Evolutionary conservation across 75 land plant genomes (phyloP).

Genomic region (Larix kaempferi): DNA sequence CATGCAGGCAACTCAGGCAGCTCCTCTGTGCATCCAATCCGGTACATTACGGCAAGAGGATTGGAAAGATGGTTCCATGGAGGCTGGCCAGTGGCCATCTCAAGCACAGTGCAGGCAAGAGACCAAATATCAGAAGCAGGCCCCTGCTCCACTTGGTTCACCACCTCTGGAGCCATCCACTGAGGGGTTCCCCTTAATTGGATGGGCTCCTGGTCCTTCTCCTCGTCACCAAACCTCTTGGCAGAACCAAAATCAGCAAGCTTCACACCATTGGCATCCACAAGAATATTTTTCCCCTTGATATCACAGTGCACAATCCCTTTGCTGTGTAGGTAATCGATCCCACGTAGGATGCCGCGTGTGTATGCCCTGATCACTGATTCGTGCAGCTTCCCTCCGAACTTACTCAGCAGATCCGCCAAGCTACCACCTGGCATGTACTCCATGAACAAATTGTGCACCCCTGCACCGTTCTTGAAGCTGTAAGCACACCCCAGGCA

Average conservation of each 20-base stretch:
- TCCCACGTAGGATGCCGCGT: conserved; percentile 30
- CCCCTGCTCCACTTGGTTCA: conserved; percentile 26
- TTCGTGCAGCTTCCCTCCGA: conserved; percentile 24
- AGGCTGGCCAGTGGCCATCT: conserved; percentile 43
- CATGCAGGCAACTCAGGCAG: conserved; percentile 49
- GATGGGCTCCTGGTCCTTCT: not conserved
- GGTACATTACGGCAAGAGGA: conserved; percentile 48
- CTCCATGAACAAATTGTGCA: conserved; percentile 45
- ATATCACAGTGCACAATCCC: conserved; percentile 71
- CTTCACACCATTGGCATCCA: conserved; percentile 49
- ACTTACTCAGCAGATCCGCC: conserved; percentile 30
- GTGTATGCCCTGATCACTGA: conserved; percentile 24
- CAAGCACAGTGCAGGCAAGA: conserved; percentile 27
- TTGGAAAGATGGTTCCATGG: conserved; percentile 23
- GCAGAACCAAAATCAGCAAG: conserved; percentile 80
- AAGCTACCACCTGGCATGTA: conserved; percentile 57
- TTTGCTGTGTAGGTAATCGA: conserved; percentile 37
- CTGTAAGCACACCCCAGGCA: conserved; percentile 29
- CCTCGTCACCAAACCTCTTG: conserved; percentile 31
- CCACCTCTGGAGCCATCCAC: conserved; percentile 51
- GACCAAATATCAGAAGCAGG: conserved; percentile 40
- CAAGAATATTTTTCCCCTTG: conserved; percentile 61
- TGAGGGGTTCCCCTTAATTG: conserved; percentile 30
- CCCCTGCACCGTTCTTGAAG: conserved; percentile 18
- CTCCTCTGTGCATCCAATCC: conserved; percentile 48